A percentile compares a stretch with the other conserved stretches of the same genome.
Evolutionary conservation across 345 rosid species (phyloP).

Genomic region (Brassica cretica): DNA sequence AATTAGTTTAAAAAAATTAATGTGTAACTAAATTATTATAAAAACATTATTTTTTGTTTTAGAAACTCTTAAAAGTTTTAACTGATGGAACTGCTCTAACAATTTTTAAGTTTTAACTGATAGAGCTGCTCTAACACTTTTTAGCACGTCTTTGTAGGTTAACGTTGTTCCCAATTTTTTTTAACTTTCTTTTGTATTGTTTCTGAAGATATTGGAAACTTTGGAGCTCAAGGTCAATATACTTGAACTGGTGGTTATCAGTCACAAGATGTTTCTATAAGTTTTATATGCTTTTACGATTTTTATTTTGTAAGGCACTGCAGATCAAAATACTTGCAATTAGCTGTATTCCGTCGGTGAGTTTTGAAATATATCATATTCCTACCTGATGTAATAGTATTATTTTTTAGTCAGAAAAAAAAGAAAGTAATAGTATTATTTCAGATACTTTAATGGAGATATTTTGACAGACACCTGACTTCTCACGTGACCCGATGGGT

Average conservation of each 20-base stretch:
- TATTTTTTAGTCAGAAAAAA: too few species aligned
- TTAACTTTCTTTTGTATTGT: not conserved
- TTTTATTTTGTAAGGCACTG: too few species aligned
- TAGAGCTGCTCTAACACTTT: too few species aligned
- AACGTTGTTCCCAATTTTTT: not conserved
- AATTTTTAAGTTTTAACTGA: too few species aligned
- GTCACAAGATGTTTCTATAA: not conserved
- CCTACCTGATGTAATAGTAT: not conserved
- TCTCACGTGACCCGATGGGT: slow-evolving; percentile 18
- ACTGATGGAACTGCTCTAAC: too few species aligned
- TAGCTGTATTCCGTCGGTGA: not conserved
- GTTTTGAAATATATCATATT: not conserved
- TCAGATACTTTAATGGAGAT: not conserved
- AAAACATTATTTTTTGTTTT: too few species aligned
- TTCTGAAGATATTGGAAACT: not conserved
- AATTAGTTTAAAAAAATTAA: too few species aligned
- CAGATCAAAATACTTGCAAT: too few species aligned
- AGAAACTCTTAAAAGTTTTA: too few species aligned
- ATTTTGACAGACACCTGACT: slow-evolving; percentile 7
- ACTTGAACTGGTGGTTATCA: not conserved
- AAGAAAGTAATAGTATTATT: not conserved
- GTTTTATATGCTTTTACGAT: not conserved
- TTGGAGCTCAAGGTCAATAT: not conserved
- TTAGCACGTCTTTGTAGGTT: not conserved
- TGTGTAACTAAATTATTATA: too few species aligned